Conservation (phyloP, 2,329 filamentous ascomycete genomes). For the Orbilia brochopaga region DNA sequence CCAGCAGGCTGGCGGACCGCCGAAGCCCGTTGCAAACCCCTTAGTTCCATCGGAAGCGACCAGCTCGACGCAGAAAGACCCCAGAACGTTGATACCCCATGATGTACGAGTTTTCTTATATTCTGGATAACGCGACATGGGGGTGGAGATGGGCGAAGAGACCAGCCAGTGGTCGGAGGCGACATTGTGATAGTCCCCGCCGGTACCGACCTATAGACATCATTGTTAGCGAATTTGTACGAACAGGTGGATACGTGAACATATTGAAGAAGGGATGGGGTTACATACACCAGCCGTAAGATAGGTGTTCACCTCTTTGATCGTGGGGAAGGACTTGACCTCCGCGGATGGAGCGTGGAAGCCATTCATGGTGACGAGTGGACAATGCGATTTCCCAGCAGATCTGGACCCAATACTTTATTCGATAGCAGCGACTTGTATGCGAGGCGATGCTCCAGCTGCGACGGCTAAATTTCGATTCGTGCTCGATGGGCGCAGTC, state of each 20-base stretch:
- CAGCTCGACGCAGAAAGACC: slow-evolving; percentile 88
- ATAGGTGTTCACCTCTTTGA: slow-evolving; percentile 76
- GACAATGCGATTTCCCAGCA: not conserved
- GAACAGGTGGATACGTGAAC: not conserved
- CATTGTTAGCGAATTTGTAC: not conserved
- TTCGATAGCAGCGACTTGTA: not conserved
- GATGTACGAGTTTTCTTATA: slow-evolving; percentile 86
- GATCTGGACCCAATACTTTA: no score
- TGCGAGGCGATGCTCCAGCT: not conserved
- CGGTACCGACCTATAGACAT: slow-evolving; percentile 58
- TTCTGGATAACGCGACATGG: slow-evolving; percentile 86
- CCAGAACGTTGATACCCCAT: slow-evolving; percentile 95
- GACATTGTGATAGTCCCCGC: slow-evolving; percentile 92
- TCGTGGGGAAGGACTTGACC: slow-evolving; percentile 70
- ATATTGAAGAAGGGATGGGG: not conserved
- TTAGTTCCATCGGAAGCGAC: slow-evolving; percentile 89
- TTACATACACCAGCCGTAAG: slow-evolving; percentile 68
- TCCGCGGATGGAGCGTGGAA: not conserved
- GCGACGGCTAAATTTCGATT: not conserved
- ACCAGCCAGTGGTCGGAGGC: slow-evolving; percentile 77
- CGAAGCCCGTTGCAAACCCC: slow-evolving; percentile 91
- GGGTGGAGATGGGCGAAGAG: slow-evolving; percentile 88
- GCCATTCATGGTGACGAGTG: slow-evolving; percentile 5
- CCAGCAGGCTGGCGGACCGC: slow-evolving; percentile 92
- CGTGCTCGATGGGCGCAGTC: not conserved